phyloP scores from a whole-genome alignment of 2,329 filamentous ascomycete species.

The Neophaeococcomyces aloes region DNA sequence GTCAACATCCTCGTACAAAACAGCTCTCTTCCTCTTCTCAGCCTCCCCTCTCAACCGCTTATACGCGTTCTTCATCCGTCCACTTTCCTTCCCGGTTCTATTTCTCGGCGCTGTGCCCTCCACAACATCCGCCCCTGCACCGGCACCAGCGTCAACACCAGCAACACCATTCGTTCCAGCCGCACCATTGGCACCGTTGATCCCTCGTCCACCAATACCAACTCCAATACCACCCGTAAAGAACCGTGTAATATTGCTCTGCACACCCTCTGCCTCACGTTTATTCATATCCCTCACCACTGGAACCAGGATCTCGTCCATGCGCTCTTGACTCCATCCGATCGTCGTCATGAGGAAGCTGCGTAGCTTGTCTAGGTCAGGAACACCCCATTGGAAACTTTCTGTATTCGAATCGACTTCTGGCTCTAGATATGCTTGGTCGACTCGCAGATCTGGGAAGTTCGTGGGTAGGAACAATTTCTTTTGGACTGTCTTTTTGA shows the following conservation, averaged over 20 bases:
- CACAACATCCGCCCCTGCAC: neutral
- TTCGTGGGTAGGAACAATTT: conserved; percentile 75
- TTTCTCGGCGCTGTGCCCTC: conserved; percentile 46
- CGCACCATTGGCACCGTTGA: conserved; percentile 43
- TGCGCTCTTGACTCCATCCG: conserved; percentile 83
- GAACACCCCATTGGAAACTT: conserved; percentile 88
- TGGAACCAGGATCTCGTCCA: conserved; percentile 89
- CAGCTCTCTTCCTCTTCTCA: conserved; percentile 21
- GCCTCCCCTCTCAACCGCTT: conserved; percentile 53
- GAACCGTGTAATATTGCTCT: conserved; percentile 90
- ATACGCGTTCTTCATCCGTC: conserved; percentile 67
- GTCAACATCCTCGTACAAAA: conserved; percentile 28
- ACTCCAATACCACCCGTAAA: conserved; percentile 66
- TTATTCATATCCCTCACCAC: conserved; percentile 94
- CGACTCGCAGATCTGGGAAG: conserved; percentile 71
- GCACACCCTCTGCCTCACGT: conserved; percentile 77
- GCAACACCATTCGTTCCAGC: neutral
- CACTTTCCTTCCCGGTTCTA: conserved; percentile 52
- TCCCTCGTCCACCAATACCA: conserved; percentile 47
- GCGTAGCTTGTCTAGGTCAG: conserved; percentile 76
- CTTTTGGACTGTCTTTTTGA: conserved; percentile 61
- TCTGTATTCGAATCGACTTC: conserved; percentile 73
- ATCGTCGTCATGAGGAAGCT: conserved; percentile 83
- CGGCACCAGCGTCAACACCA: neutral
- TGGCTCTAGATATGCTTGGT: conserved; percentile 71